Conservation (phyloP, 2,329 filamentous ascomycete genomes). For the Colletotrichum abscissum region DNA sequence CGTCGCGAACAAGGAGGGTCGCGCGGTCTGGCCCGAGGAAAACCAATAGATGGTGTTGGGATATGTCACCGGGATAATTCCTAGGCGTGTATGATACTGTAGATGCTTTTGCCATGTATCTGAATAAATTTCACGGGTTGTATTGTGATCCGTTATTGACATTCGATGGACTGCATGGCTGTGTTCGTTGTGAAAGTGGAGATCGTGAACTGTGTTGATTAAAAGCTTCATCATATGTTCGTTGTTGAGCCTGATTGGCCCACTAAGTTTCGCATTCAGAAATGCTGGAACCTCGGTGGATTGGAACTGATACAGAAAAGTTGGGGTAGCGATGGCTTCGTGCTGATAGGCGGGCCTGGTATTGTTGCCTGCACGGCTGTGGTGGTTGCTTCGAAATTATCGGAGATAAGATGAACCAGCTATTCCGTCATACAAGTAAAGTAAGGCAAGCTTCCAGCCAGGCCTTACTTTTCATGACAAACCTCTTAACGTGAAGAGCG, state of each 20-base stretch:
- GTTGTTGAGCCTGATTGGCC: conserved; percentile 16
- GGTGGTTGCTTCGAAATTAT: neutral
- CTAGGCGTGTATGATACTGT: conserved; percentile 34
- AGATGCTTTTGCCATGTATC: conserved; percentile 31
- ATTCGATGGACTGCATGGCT: neutral
- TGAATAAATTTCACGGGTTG: conserved; percentile 23
- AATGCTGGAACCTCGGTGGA: neutral
- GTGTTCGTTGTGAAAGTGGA: too few species aligned
- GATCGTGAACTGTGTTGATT: neutral
- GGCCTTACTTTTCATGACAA: neutral
- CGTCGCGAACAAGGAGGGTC: conserved; percentile 54
- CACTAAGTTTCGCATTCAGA: neutral
- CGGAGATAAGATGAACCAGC: neutral
- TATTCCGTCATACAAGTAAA: conserved; percentile 10
- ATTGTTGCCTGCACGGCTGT: conserved; percentile 5
- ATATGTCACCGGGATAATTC: conserved; percentile 11
- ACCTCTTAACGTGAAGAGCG: neutral
- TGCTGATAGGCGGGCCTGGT: neutral
- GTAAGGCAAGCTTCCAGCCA: too few species aligned
- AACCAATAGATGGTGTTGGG: neutral
- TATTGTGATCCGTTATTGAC: neutral
- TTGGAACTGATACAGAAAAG: conserved; percentile 2
- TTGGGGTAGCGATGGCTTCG: conserved; percentile 32
- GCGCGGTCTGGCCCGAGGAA: conserved; percentile 50
- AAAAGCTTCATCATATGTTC: neutral